Evolutionary conservation across 768 basidiomycete genomes (phyloP), one percentile per base, ranked within the genome.

Genomic region (Boletus rubroflammeus): DNA sequence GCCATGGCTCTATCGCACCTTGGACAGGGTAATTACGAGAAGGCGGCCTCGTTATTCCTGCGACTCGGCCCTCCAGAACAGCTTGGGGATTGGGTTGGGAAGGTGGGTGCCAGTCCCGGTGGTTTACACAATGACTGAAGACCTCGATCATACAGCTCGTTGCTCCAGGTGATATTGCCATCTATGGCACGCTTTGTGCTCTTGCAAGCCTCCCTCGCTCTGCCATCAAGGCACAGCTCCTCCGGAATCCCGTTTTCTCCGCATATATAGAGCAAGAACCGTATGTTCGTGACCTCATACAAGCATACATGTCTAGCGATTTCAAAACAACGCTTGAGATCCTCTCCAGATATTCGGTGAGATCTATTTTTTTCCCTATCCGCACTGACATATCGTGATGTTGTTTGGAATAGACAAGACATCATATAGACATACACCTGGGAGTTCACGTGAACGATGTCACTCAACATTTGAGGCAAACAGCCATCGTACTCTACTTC

Each of bases 401-500:
- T 44, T 19, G 5, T 48, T 10, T 35, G 23, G 46, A 21, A n/a
- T 59, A 93, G 91, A 84, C 89, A 2, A 81, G 88, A 35, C 88
- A 95, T 64, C 73, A 77, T 41, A 73, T 92, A 50, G 91, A 94
- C 66, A 79, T 91, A 40, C 88, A 95, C 69, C 80, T 97, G 17
- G 73, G 78, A 6, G 66, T 75, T 5, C 93, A 97, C 64, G 78
- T 93, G 36, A 60, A 72, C 48, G 78, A 79, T 11, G 75, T 98
- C 45, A 81, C 81, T 35, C 78, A 77, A 62, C 76, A 82, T 29
- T 88, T 98, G 70, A 84, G 83, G 38, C 84, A 87, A 60, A 84
- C 83, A 55, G 86, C 92, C 0, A 77, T 98, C 46, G 76, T 82
- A n/a, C 81, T 93, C 45, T 98, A 95, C 72, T 93, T 97, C 76